Base-by-base conservation (phyloP, 352 stramenopile species). In the Phytophthora ohioensis region DNA sequence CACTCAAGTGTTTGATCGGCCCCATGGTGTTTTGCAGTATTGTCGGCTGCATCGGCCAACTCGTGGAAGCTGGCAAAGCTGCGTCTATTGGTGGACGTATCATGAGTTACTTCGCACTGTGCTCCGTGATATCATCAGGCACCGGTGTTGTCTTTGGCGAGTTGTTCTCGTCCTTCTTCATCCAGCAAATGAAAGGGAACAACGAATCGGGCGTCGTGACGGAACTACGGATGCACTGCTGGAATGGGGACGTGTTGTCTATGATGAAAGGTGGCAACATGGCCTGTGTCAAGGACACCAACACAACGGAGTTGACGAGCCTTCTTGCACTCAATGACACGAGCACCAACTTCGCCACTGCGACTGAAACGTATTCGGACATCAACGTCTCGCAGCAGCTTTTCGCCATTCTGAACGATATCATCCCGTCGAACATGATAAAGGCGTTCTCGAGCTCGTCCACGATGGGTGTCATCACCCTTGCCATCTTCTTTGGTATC, bases 11-110 rank as follows among this genome's bases (percentile, higher is more conserved):
- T 43, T 38, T 91, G 1, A 85, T 92, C 46, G 71, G 83, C 12
- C 84, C 84, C n/a, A 84, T 91, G 75, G 79, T 92, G 5, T 90
- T 90, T 51, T 90, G 82, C 78, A 88, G 74, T 34, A 80, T 92
- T 42, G 80, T 87, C 27, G 68, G 82, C 31, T 86, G 75, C 35
- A 84, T 92, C 35, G 78, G 80, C 6, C 79, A 92, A 51, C 75
- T 90, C 9, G 75, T 89, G 31, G 69, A 83, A 51, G 72, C 75
- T 1, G 82, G 82, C 13, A 88, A 90, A 55, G 78, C 72, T 32
- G 81, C 73, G 15, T 80, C 75, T 6, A 82, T 91, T 38, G 79
- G 80, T n/a, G 64, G 67, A 30, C 81, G 81, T 32, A 89, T 86
- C 49, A 71, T 89, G 55, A 35, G 67, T 8, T 84, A 79, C 67